phyloP scores from a whole-genome alignment of 495 filamentous ascomycete genomes.

The Aspergillus ellipticus region DNA sequence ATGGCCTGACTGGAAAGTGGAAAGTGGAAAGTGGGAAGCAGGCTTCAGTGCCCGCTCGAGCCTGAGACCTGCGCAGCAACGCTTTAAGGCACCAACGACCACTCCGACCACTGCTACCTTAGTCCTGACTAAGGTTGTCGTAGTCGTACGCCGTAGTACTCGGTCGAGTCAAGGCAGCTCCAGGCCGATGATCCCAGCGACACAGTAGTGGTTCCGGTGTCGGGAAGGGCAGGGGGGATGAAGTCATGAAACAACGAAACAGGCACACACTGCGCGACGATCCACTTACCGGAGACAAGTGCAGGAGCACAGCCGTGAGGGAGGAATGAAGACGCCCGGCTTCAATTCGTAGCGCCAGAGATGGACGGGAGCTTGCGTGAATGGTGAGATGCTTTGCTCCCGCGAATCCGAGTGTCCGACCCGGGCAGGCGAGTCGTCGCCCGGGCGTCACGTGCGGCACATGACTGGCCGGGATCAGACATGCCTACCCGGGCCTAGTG shows the following conservation, averaged over 20 bases:
- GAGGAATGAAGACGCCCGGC: not conserved
- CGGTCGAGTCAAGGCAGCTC: not conserved
- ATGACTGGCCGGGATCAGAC: conserved; percentile 6
- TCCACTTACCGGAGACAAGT: not conserved
- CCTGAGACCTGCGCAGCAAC: conserved; percentile 20
- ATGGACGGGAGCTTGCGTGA: not conserved
- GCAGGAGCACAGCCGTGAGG: not conserved
- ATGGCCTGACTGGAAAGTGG: conserved; percentile 30
- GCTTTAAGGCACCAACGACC: conserved; percentile 19
- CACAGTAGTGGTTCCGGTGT: conserved; percentile 5
- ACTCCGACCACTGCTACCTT: too few relatives aligned
- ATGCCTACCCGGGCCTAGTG: too few relatives aligned
- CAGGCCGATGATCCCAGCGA: too few relatives aligned
- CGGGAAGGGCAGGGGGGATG: conserved; percentile 1
- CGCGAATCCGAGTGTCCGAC: not conserved
- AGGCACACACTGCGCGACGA: too few relatives aligned
- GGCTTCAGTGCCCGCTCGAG: too few relatives aligned
- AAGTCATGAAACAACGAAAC: not conserved
- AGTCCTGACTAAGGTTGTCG: too few relatives aligned
- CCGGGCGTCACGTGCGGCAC: conserved; percentile 11
- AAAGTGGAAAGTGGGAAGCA: too few relatives aligned
- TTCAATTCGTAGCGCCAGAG: not conserved
- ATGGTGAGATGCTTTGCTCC: not conserved
- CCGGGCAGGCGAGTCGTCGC: not conserved
- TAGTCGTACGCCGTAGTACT: too few relatives aligned